Evolutionary conservation across 2,329 filamentous ascomycete genomes (phyloP).

Genomic region (Plectosphaerella plurivora): DNA sequence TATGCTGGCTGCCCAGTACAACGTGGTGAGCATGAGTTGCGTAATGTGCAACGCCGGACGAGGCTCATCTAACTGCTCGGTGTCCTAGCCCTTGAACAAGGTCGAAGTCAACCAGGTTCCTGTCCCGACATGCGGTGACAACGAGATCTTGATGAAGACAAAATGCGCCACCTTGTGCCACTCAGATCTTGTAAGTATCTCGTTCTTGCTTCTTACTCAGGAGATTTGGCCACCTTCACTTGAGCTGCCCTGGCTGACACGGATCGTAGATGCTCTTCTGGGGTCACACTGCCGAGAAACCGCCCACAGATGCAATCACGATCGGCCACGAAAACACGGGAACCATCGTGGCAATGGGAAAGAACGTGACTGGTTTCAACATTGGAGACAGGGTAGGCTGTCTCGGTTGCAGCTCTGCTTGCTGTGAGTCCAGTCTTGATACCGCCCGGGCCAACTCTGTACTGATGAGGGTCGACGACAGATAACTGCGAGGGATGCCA

Average conservation of each 20-base stretch:
- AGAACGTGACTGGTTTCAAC: conserved; percentile 21
- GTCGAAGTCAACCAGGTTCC: conserved; percentile 11
- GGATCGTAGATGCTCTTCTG: conserved; percentile 12
- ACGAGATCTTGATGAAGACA: conserved; percentile 12
- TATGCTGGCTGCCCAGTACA: conserved; percentile 9
- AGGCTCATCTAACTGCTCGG: neutral
- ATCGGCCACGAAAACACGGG: conserved; percentile 63
- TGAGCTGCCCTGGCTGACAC: neutral
- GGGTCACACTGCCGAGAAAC: conserved; percentile 13
- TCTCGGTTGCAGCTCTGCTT: conserved; percentile 12
- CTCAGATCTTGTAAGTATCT: conserved; percentile 3
- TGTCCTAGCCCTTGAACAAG: conserved; percentile 5
- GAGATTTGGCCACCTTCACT: neutral
- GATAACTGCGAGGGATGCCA: conserved; percentile 12
- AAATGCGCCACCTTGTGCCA: conserved; percentile 4
- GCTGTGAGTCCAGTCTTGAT: conserved; percentile 1
- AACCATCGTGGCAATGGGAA: conserved; percentile 51
- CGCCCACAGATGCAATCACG: conserved; percentile 10
- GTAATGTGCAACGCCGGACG: neutral
- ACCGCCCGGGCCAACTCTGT: neutral
- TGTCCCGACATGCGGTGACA: conserved; percentile 6
- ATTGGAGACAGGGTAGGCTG: conserved; percentile 52
- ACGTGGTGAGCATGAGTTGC: conserved; percentile 1
- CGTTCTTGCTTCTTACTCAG: neutral
- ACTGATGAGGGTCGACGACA: neutral